A percentile compares a stretch with the other conserved stretches of the same genome.
Conservation (phyloP, 2,329 filamentous ascomycete genomes). For the Trichoderma cornu-damae region DNA sequence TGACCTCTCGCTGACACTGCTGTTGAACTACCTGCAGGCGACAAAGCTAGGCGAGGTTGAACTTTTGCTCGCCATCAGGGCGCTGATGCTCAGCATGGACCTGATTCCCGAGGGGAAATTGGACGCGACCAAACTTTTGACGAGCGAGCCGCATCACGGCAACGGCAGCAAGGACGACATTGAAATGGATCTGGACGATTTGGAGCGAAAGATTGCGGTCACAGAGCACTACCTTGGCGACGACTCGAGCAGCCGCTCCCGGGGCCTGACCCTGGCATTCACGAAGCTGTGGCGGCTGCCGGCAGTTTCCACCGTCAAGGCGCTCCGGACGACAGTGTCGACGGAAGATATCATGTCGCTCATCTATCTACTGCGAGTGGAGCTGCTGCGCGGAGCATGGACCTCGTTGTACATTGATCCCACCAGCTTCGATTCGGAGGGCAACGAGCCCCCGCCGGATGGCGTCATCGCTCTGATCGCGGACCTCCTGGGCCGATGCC, state of each 20-base stretch:
- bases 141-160: conserved; percentile 28
- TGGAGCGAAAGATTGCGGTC: conserved; percentile 61
- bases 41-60: conserved; percentile 63
- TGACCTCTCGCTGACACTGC: conserved; percentile 63
- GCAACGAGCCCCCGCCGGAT: conserved; percentile 50
- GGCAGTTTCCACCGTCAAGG: conserved; percentile 52
- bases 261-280: conserved; percentile 62
- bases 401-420: conserved; percentile 64
- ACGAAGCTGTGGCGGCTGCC: conserved; percentile 65
- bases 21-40: conserved; percentile 60
- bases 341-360: conserved; percentile 66
- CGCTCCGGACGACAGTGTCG: conserved; percentile 58
- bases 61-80: conserved; percentile 59
- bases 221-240: conserved; percentile 63
- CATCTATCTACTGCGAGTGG: conserved; percentile 66
- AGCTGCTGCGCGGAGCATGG: conserved; percentile 71
- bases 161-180: conserved; percentile 31
- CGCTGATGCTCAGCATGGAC: conserved; percentile 65
- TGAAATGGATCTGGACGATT: conserved; percentile 53
- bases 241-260: conserved; percentile 57
- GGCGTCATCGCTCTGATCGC: conserved; percentile 66
- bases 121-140: conserved; percentile 31
- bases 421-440: conserved; percentile 42
- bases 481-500: conserved; percentile 64
- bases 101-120: conserved; percentile 43